Conservation (phyloP, 2,329 filamentous ascomycete species). For the Fusarium bactridioides region DNA sequence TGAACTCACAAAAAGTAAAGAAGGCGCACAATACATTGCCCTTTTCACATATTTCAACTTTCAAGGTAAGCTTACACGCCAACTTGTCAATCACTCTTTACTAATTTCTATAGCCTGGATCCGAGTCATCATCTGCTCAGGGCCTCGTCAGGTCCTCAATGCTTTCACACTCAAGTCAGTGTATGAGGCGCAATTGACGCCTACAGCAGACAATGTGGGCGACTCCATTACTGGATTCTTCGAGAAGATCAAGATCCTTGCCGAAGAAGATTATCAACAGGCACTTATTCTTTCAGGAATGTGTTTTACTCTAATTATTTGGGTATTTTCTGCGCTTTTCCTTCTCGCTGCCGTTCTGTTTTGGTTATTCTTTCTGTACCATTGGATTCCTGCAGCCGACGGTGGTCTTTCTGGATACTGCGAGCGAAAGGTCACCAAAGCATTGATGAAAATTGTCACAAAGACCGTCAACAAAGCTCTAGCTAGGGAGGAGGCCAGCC, state of each 20-base stretch:
- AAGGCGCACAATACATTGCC: slow-evolving; percentile 88
- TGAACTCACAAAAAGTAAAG: slow-evolving; percentile 88
- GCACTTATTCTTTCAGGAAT: slow-evolving; percentile 87
- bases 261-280: slow-evolving; percentile 77
- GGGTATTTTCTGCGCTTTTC: slow-evolving; percentile 81
- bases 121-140: slow-evolving; percentile 88
- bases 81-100: background rate
- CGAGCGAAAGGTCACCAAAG: slow-evolving; percentile 86
- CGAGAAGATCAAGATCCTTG: slow-evolving; percentile 78
- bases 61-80: slow-evolving; percentile 57
- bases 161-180: slow-evolving; percentile 88
- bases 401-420: slow-evolving; percentile 87
- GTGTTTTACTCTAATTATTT: slow-evolving; percentile 90
- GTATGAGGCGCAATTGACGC: slow-evolving; percentile 76
- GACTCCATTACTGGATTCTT: slow-evolving; percentile 79
- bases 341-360: slow-evolving; percentile 79
- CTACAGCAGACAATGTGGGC: slow-evolving; percentile 60
- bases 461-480: slow-evolving; percentile 89
- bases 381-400: slow-evolving; percentile 85
- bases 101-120: slow-evolving; percentile 72
- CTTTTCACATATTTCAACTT: slow-evolving; percentile 88
- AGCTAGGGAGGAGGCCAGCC: slow-evolving; percentile 75
- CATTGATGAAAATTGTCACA: slow-evolving; percentile 84
- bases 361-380: slow-evolving; percentile 89
- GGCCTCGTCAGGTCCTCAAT: slow-evolving; percentile 90